Percentiles rank a stretch among this genome's conserved stretches.
phyloP scores from a whole-genome alignment of 148 eudicot genomes.

The Rhododendron williamsianum region DNA sequence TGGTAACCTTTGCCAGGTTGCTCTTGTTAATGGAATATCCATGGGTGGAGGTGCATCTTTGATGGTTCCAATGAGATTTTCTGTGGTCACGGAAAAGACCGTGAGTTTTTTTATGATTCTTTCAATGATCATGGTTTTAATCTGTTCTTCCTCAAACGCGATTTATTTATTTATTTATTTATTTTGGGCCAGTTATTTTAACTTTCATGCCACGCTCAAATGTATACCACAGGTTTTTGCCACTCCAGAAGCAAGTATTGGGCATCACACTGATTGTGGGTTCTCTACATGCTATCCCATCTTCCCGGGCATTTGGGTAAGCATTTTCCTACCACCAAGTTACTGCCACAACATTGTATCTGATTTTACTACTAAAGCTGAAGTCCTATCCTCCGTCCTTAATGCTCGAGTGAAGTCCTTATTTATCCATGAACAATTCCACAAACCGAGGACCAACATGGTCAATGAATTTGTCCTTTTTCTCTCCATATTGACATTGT shows the following conservation, averaged over 20 bases:
- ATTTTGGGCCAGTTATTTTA: not conserved
- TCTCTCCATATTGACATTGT: not conserved
- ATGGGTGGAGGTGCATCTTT: conserved; percentile 98
- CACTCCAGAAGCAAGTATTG: conserved; percentile 94
- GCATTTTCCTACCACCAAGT: conserved; percentile 10
- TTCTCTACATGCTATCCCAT: conserved; percentile 85
- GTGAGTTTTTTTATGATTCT: conserved; percentile 36
- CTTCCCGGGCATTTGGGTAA: conserved; percentile 87
- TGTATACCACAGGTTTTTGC: conserved; percentile 53
- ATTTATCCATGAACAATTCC: not conserved
- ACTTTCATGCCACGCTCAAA: not conserved
- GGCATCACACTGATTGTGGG: conserved; percentile 88
- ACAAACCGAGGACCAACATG: not conserved
- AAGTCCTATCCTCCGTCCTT: not conserved
- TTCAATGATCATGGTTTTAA: not conserved
- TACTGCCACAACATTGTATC: not conserved
- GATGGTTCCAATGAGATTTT: conserved; percentile 89
- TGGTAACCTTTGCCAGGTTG: conserved; percentile 52
- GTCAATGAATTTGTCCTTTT: not conserved
- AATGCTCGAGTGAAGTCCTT: not conserved
- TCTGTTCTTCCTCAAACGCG: not conserved
- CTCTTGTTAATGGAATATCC: conserved; percentile 86
- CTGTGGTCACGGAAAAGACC: conserved; percentile 89
- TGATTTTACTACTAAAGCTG: not conserved
- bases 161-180: not conserved